Percentiles rank a stretch among this genome's conserved stretches.
phyloP scores from a whole-genome alignment of 2,329 filamentous ascomycete species.

The Ophiostoma piceae region DNA sequence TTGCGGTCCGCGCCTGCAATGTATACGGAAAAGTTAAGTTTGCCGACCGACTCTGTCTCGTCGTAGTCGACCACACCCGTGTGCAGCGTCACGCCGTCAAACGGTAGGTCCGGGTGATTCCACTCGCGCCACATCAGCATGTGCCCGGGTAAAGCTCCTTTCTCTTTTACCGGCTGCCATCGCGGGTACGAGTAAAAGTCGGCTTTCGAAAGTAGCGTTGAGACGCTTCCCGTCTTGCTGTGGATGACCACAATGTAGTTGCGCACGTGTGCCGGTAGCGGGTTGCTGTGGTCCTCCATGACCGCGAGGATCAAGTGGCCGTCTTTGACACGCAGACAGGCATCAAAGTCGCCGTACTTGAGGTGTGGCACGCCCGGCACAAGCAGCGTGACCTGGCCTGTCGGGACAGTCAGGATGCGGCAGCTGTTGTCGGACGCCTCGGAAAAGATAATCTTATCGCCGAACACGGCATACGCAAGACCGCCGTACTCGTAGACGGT shows the following conservation, averaged over 20 bases:
- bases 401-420: conserved; percentile 39
- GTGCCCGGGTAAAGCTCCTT: conserved; percentile 30
- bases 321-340: conserved; percentile 17
- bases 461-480: conserved; percentile 39
- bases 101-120: conserved; percentile 30
- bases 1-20: conserved; percentile 42
- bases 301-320: conserved; percentile 44
- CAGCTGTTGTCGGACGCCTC: conserved; percentile 41
- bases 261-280: conserved; percentile 30
- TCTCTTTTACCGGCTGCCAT: conserved; percentile 36
- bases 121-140: conserved; percentile 50
- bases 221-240: conserved; percentile 34
- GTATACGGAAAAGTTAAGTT: conserved; percentile 18
- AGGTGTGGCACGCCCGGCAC: conserved; percentile 33
- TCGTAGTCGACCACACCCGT: conserved; percentile 21
- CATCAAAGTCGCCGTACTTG: conserved; percentile 45
- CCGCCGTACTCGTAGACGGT: conserved; percentile 52
- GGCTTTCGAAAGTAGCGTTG: conserved; percentile 31
- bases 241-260: conserved; percentile 38
- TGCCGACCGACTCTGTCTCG: neutral
- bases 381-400: conserved; percentile 34
- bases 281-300: conserved; percentile 46
- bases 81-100: neutral
- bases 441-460: conserved; percentile 40
- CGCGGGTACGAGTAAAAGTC: conserved; percentile 8